Base-by-base conservation (phyloP, 75 land plant genomes). In the Sequoia sempervirens region DNA sequence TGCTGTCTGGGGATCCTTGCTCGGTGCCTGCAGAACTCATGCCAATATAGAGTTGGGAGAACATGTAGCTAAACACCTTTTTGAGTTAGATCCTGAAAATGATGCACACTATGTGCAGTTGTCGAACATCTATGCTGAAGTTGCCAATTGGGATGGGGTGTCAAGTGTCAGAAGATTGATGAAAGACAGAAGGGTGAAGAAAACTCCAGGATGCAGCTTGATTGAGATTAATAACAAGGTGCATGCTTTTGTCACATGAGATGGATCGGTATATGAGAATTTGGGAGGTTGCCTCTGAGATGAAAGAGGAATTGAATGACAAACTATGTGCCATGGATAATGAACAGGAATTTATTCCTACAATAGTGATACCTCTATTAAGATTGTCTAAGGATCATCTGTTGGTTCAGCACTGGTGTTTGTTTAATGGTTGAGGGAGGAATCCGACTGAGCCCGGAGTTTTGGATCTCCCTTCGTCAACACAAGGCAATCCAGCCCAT, bases 201-300 rank as follows among this genome's bases (percentile, higher is more conserved):
- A 85, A 37, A 40, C 36, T 40, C 56, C 84, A 15, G 85, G 85
- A 11, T 83, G 84, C 15, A 85, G 85, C 43, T 85, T 73, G 84
- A 85, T 85, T 54, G 85, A 85, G 80, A 37, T 85, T 23, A 45
- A 85, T 23, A 85, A 85, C 61, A 36, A 46, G 54, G 30, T 82
- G 28, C 85, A 85, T 85, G 85, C 53, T 83, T 85, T 85, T 82
- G 85, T 85, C 45, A 26, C 72, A 61, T 37, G 68, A 58, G 85
- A 85, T 37, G 30, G 43, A 53, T 81, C 84, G 15, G 82, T 84
- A 8, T 34, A 84, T 82, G 64, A 18, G 20, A 40, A 38, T 9
- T 75, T 38, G 78, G 78, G 8, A 75, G 6, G 26, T 75, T 75
- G 78, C 40, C 43, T 9, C 23, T 40, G 5, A 75, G 78, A 38